These are phyloP conservation scores for Kwoniella sp. DNA, from an alignment of 768 basidiomycete genomes.

Conservation along the genomic window DNA sequence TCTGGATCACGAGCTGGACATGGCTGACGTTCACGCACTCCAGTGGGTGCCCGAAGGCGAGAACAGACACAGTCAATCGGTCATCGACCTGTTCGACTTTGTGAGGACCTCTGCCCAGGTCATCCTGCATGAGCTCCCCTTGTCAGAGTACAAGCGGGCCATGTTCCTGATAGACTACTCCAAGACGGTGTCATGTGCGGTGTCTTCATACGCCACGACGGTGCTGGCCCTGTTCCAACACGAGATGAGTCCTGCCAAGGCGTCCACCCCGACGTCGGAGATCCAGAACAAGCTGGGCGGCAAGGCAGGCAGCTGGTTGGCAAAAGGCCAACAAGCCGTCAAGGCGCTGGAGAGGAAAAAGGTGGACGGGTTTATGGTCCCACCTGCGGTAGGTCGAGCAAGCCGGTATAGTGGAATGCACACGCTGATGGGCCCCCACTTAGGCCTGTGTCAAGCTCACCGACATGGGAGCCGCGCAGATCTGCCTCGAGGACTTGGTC, in stretches of 20 bases:
- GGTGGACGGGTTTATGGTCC: conserved; percentile 42
- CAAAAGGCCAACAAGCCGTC: conserved; percentile 48
- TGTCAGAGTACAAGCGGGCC: conserved; percentile 45
- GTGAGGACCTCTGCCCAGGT: conserved; percentile 37
- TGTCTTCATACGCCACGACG: conserved; percentile 44
- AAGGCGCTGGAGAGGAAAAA: conserved; percentile 46
- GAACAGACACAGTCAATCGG: conserved; percentile 44
- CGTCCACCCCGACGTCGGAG: conserved; percentile 25
- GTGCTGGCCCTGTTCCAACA: conserved; percentile 44
- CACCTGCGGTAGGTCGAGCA: conserved; percentile 30
- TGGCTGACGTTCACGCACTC: neutral
- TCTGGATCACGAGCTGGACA: neutral
- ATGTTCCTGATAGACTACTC: conserved; percentile 48
- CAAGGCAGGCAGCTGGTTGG: conserved; percentile 49
- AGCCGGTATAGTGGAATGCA: neutral
- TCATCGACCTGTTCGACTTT: conserved; percentile 48
- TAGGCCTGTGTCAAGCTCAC: conserved; percentile 48
- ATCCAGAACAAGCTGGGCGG: conserved; percentile 33
- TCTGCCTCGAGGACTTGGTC: conserved; percentile 40
- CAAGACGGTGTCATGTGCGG: conserved; percentile 43
- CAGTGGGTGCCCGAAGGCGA: conserved; percentile 49
- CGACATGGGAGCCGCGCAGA: conserved; percentile 42
- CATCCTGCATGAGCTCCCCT: conserved; percentile 42
- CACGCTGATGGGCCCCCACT: neutral
- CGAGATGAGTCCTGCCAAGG: conserved; percentile 33